Conservation (phyloP, 2,329 filamentous ascomycete species). For the Iodosphaeria phyllophila region DNA sequence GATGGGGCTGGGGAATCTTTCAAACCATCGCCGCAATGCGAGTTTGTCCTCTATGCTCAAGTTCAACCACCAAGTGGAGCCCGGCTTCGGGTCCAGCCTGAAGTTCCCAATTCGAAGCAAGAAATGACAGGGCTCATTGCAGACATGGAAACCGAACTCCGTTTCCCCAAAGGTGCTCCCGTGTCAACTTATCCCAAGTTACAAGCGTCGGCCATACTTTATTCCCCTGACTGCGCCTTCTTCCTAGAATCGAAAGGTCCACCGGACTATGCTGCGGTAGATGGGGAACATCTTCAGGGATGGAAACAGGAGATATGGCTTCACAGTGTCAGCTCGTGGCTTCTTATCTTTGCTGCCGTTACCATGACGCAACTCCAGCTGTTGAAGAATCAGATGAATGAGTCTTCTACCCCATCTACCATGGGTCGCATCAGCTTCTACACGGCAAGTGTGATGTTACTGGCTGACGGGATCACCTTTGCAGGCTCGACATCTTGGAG, state of each 20-base stretch:
- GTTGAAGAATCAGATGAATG: slow-evolving; percentile 44
- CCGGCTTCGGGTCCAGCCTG: slow-evolving; percentile 14
- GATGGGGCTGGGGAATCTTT: slow-evolving; percentile 39
- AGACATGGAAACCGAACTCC: slow-evolving; percentile 43
- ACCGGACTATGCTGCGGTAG: slow-evolving; percentile 29
- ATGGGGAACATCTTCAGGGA: slow-evolving; percentile 36
- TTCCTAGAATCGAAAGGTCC: slow-evolving; percentile 47
- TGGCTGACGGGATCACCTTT: slow-evolving; percentile 43
- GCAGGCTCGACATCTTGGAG: slow-evolving; percentile 35
- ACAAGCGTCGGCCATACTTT: slow-evolving; percentile 43
- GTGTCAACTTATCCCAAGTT: slow-evolving; percentile 34
- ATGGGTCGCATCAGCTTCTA: slow-evolving; percentile 47
- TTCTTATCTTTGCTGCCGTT: slow-evolving; percentile 35
- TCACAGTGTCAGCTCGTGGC: slow-evolving; percentile 36
- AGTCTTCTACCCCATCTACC: slow-evolving; percentile 48
- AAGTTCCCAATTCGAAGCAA: slow-evolving; percentile 13
- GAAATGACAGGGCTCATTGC: slow-evolving; percentile 23
- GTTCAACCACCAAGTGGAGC: slow-evolving; percentile 35
- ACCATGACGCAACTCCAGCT: slow-evolving; percentile 42
- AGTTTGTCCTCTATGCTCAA: slow-evolving; percentile 76
- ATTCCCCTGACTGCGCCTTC: slow-evolving; percentile 50
- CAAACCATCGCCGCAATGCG: slow-evolving; percentile 57
- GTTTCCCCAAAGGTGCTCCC: slow-evolving; percentile 40
- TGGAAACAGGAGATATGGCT: slow-evolving; percentile 42
- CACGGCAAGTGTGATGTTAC: slow-evolving; percentile 40